Evolutionary conservation across 768 basidiomycete species (phyloP), one percentile per base, ranked within the genome.

Genomic region (Glaciozyma martinii): DNA sequence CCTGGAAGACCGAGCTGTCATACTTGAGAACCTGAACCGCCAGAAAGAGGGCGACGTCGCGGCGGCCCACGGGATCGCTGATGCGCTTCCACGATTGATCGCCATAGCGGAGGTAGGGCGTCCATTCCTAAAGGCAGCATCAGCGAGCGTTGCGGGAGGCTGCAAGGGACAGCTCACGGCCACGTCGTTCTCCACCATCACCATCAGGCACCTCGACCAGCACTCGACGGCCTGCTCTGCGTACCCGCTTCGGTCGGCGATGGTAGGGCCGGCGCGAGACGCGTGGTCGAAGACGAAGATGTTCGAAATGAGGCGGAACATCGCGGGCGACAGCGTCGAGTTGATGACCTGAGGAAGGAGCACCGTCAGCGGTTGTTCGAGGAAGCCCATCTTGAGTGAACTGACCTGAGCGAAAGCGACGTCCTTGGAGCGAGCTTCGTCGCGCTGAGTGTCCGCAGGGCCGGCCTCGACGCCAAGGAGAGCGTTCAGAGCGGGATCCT

Each of bases 131-230:
- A 21, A 57, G 60, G 30, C 2, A 8, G 37, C 12, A 13, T 40
- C 37, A 40, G 37, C 37, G 15, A 40, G 37, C 37, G 37, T 40
- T 40, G 5, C 3, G 15, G 3, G 37, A 40, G 37, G 37, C 2
- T 13, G 37, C 15, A 8, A 13, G n/a, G n/a, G 9, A 57, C 42
- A 42, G 63, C 76, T 37, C 23, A 84, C 83, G 71, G 77, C 76
- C 62, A 78, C 65, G 27, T 77, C 74, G 62, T 83, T 82, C 67
- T 82, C 81, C 9, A 86, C 81, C 21, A 85, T 71, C 23, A 89
- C 80, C 61, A 80, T 80, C 1, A 83, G 84, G 69, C 86, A 89
- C 7, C 84, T 83, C 10, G 87, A 79, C 87, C 88, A 91, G 70
- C 85, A 86, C 61, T 83, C 82, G 40, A 88, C 79, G 79, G 88